These are phyloP conservation scores for Huiozyma naganishii DNA, from an alignment of 805 yeast species.

Conservation along the genomic window DNA sequence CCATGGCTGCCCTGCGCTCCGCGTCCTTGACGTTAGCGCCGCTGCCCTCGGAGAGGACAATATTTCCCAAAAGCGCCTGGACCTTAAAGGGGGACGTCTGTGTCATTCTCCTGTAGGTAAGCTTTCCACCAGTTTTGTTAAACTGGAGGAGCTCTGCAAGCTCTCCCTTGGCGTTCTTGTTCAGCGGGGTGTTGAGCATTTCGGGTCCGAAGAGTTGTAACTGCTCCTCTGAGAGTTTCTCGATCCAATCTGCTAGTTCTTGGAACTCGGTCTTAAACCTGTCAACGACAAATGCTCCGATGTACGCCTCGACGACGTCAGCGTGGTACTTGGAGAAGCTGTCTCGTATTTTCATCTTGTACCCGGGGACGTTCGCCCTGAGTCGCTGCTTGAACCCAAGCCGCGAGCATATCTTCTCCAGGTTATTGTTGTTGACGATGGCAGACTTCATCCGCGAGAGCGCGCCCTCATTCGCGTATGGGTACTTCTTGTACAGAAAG, in stretches of 20 bases:
- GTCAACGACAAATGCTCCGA: constrained; percentile 64
- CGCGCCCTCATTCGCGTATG: constrained; percentile 64
- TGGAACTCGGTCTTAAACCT: constrained; percentile 30
- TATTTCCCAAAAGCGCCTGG: constrained; percentile 47
- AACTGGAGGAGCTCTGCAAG: constrained; percentile 49
- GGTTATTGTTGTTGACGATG: constrained; percentile 56
- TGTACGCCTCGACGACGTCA: constrained; percentile 82
- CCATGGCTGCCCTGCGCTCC: constrained; percentile 71
- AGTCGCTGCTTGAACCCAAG: constrained; percentile 55
- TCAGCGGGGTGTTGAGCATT: constrained; percentile 26
- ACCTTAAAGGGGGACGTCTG: constrained; percentile 39
- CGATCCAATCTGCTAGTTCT: constrained; percentile 43
- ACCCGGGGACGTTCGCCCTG: constrained; percentile 37
- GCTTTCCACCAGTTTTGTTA: constrained; percentile 17
- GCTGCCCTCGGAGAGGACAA: constrained; percentile 51
- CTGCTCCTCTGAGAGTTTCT: constrained; percentile 29
- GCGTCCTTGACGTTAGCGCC: constrained; percentile 63
- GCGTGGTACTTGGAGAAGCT: constrained; percentile 47
- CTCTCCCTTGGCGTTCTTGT: constrained; percentile 58
- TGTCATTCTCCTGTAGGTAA: constrained; percentile 19
- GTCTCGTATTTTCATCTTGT: constrained; percentile 38
- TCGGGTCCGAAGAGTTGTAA: constrained; percentile 5
- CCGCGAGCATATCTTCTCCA: constrained; percentile 50
- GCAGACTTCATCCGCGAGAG: constrained; percentile 54
- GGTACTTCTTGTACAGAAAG: constrained; percentile 51